Percentiles rank a stretch among this genome's conserved stretches.
phyloP scores from a whole-genome alignment of 2,329 filamentous ascomycete genomes.

The Clarireedia paspali region DNA sequence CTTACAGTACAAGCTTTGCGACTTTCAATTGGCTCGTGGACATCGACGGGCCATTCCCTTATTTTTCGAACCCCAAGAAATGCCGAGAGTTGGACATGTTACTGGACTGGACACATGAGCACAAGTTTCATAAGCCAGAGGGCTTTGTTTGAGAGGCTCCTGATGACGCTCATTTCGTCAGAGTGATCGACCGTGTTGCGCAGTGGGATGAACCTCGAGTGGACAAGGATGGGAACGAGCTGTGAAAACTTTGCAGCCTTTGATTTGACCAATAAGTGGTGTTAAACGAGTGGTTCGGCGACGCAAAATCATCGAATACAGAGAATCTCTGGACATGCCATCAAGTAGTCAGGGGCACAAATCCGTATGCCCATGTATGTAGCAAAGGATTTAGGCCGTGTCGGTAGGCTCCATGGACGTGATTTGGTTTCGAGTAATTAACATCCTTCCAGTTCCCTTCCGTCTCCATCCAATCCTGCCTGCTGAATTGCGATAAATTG shows the following conservation, averaged over 20 bases:
- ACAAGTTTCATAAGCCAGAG: neutral
- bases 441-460: too few species aligned
- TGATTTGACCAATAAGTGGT: neutral
- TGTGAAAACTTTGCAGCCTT: neutral
- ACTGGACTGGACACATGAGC: neutral
- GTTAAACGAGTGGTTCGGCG: neutral
- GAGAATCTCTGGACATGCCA: neutral
- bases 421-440: too few species aligned
- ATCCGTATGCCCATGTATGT: neutral
- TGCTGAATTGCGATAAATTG: too few species aligned
- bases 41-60: neutral
- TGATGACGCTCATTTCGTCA: neutral
- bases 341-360: neutral
- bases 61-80: neutral
- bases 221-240: neutral
- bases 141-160: neutral
- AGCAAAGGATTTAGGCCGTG: neutral
- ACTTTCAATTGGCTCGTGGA: neutral
- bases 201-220: neutral
- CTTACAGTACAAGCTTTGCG: too few species aligned
- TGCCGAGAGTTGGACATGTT: neutral
- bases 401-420: too few species aligned
- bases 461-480: too few species aligned
- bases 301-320: neutral
- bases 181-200: neutral